Percentiles rank a stretch among this genome's conserved stretches.
phyloP scores from a whole-genome alignment of 345 rosid species.

The Leavenworthia alabamica region DNA sequence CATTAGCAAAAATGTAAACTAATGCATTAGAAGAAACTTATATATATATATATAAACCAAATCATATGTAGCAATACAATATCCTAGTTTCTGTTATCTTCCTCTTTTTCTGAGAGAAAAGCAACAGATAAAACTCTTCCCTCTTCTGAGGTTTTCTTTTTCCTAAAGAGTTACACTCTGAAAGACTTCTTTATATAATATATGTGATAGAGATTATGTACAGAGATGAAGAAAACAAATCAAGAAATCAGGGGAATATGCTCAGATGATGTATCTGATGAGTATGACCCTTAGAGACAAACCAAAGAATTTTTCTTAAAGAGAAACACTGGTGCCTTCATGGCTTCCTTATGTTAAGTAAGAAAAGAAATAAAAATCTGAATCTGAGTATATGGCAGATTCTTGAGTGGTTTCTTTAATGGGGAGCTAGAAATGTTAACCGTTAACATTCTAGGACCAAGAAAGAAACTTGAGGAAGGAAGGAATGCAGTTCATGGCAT shows the following conservation, averaged over 20 bases:
- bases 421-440: conserved; percentile 25
- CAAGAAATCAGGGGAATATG: conserved; percentile 16
- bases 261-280: conserved; percentile 35
- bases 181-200: conserved; percentile 23
- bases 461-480: conserved; percentile 3
- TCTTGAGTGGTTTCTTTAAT: conserved; percentile 27
- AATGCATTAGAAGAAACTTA: conserved; percentile 12
- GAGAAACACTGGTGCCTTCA: conserved; percentile 25
- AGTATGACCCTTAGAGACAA: conserved; percentile 21
- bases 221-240: conserved; percentile 32
- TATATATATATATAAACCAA: conserved; percentile 9
- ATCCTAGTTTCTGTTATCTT: not conserved
- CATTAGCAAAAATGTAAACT: conserved; percentile 22
- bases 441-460: conserved; percentile 31
- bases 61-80: conserved; percentile 3
- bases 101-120: conserved; percentile 9
- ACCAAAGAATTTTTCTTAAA: conserved; percentile 23
- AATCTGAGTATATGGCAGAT: conserved; percentile 35
- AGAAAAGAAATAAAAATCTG: conserved; percentile 1
- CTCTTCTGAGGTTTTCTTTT: not conserved
- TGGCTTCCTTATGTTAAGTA: conserved; percentile 30
- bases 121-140: conserved; percentile 18
- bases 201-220: conserved; percentile 23
- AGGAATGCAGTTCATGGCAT: conserved; percentile 59
- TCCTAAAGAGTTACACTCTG: conserved; percentile 20